phyloP scores from a whole-genome alignment of 2,329 filamentous ascomycete genomes.

The Ceratocystis cacaofunesta region DNA sequence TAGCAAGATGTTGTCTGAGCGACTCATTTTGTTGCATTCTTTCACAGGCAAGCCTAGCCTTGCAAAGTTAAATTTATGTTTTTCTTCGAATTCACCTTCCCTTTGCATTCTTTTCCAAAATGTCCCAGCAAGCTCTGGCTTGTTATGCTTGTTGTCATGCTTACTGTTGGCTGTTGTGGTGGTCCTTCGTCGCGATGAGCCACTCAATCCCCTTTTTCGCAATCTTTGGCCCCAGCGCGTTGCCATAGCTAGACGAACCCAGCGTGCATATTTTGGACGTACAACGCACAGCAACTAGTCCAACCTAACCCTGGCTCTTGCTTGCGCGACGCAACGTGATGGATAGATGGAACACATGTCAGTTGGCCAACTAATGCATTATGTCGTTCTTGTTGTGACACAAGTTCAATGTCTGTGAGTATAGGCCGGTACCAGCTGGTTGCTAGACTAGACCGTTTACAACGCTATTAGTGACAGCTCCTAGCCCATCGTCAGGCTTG shows the following conservation, averaged over 20 bases:
- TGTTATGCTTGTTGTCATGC: neutral
- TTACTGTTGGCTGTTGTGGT: neutral
- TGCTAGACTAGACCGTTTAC: too few species aligned
- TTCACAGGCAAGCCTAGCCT: neutral
- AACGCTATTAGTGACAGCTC: too few species aligned
- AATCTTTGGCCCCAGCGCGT: conserved; percentile 4
- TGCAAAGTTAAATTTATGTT: neutral
- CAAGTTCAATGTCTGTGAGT: neutral
- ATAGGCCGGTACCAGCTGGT: neutral
- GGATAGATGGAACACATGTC: neutral
- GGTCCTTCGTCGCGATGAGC: neutral
- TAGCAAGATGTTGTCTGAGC: neutral
- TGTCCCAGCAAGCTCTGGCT: neutral
- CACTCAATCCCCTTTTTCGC: neutral
- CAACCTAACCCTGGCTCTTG: neutral
- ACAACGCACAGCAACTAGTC: neutral
- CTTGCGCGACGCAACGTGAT: neutral
- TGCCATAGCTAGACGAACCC: conserved; percentile 4
- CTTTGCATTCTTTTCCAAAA: neutral
- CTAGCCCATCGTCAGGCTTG: too few species aligned
- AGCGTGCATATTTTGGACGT: conserved; percentile 7
- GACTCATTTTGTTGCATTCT: neutral
- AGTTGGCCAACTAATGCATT: neutral
- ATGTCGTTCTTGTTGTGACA: neutral
- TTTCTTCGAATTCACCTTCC: neutral